These are phyloP conservation scores for Sapria himalayana DNA, from an alignment of 345 rosid genomes.

Conservation along the genomic window DNA sequence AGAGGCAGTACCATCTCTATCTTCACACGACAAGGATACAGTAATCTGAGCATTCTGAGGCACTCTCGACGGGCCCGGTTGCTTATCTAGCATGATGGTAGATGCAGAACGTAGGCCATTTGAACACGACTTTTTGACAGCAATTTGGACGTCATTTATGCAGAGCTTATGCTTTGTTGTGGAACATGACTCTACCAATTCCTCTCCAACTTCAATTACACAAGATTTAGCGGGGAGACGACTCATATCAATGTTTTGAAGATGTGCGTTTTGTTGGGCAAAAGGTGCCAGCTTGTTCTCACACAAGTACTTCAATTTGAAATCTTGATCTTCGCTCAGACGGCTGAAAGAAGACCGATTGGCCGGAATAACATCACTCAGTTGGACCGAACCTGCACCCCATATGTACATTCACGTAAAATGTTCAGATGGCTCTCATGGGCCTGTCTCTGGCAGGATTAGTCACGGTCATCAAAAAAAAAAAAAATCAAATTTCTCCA, in stretches of 20 bases:
- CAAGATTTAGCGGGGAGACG: slow-evolving; percentile 15
- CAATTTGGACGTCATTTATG: no score
- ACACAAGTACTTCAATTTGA: slow-evolving; percentile 21
- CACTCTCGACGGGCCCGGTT: no score
- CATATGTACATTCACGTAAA: no score
- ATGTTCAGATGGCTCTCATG: no score
- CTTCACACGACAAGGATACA: slow-evolving; percentile 11
- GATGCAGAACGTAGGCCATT: no score
- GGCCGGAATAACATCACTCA: slow-evolving; percentile 48
- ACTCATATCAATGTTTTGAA: slow-evolving; percentile 10
- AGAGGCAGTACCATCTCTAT: slow-evolving; percentile 6
- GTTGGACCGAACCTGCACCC: slow-evolving; percentile 15
- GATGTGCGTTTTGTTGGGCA: slow-evolving; percentile 12
- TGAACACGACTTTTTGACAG: slow-evolving; percentile 12
- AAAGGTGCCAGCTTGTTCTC: slow-evolving; percentile 13
- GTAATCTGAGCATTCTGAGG: slow-evolving; percentile 16
- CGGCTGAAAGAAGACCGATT: slow-evolving; percentile 40
- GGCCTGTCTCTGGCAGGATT: no score
- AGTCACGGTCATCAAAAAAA: no score
- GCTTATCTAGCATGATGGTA: no score
- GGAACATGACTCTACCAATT: slow-evolving; percentile 15
- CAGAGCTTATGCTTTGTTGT: slow-evolving; percentile 38
- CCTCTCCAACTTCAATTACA: slow-evolving; percentile 15
- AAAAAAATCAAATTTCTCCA: no score
- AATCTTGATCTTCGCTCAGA: slow-evolving; percentile 12